Evolutionary conservation across 1,284 basidiomycete species (phyloP), one percentile per base, ranked within the genome.

Genomic region (Erythrobasidium hasegawianum): DNA sequence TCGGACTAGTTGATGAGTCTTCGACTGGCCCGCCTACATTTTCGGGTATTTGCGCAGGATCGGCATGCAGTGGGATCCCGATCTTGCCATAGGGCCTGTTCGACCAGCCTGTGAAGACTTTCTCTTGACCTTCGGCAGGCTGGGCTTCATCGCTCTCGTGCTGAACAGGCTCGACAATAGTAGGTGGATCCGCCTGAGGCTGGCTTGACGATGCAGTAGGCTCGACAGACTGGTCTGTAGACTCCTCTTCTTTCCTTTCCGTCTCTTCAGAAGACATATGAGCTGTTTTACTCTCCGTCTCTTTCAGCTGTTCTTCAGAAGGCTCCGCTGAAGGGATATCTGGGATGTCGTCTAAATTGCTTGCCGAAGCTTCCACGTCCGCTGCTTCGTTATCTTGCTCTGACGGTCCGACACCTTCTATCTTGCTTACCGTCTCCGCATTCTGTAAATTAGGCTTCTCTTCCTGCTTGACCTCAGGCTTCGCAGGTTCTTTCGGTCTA

Each of bases 21-120:
- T n/a, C n/a, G 4, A 33, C 33, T 33, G 33, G 33, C 4, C 33
- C 33, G 33, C 33, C 33, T 33, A 33, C 33, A 11, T 33, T 33
- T 4, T 33, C 33, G 33, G 33, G 33, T 4, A 33, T 11, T 33
- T 33, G 33, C 11, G 33, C 33, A 11, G 33, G 33, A 11, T 33
- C 33, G 33, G 33, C 33, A 11, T 33, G 33, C 11, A 33, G 11
- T 5, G 61, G 61, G 13, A 64, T 18, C 7, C 53, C 53, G 22
- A 64, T 57, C 61, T 56, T 64, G 53, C 61, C 61, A 49, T 56
- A 64, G 11, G 61, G 61, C 41, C 61, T 33, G 29, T 57, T 55
- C 14, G 61, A 29, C 18, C 55, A 64, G 20, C 61, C 61, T 33
- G 53, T 49, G 27, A 64, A 64, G 2, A 64, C 53, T n/a, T 64